Evolutionary conservation across 2,329 filamentous ascomycete genomes (phyloP).

Genomic region (Microsporum canis): DNA sequence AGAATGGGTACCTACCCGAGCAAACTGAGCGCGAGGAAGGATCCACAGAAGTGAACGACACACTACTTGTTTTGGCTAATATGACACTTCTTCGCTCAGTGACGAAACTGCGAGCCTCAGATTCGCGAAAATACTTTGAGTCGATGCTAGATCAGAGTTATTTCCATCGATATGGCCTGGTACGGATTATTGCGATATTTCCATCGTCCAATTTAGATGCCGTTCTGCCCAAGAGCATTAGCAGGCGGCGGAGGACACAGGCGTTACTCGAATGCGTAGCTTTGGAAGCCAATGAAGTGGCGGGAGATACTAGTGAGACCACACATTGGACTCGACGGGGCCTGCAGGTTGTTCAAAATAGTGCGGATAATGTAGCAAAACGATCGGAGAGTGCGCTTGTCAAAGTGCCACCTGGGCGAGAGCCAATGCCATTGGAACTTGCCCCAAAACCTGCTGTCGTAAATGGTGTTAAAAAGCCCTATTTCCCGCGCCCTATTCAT

Average conservation of each 20-base stretch:
- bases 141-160: conserved; percentile 47
- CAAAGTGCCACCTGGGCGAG: conserved; percentile 23
- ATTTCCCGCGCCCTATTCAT: conserved; percentile 28
- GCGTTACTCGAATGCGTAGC: conserved; percentile 51
- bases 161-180: conserved; percentile 65
- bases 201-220: conserved; percentile 47
- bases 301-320: conserved; percentile 25
- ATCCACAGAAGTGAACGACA: conserved; percentile 51
- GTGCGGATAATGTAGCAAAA: conserved; percentile 21
- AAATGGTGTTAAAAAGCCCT: conserved; percentile 13
- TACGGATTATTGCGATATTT: conserved; percentile 68
- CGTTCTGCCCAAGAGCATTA: conserved; percentile 51
- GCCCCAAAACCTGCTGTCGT: conserved; percentile 18
- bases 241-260: conserved; percentile 45
- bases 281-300: conserved; percentile 22
- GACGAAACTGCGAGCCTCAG: conserved; percentile 44
- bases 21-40: conserved; percentile 38
- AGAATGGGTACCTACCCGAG: conserved; percentile 37
- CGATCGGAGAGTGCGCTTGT: conserved; percentile 22
- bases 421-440: conserved; percentile 16
- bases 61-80: conserved; percentile 62
- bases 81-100: conserved; percentile 46
- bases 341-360: conserved; percentile 18
- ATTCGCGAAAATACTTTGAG: conserved; percentile 52
- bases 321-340: conserved; percentile 18